phyloP scores from a whole-genome alignment of 495 filamentous ascomycete species.

The Aspergillus incahuasiensis region DNA sequence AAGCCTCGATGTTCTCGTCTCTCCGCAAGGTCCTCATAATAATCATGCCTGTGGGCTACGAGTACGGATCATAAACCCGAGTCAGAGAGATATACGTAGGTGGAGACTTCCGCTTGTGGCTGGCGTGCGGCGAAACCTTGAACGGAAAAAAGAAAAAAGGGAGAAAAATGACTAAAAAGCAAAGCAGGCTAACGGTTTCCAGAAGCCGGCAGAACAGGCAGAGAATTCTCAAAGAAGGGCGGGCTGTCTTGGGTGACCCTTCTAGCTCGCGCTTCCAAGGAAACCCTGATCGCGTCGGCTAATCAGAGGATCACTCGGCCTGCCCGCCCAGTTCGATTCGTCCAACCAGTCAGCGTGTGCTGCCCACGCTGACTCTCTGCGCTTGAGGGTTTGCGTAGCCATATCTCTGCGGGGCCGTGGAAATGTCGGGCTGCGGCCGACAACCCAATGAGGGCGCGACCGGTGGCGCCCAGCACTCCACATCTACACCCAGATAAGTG shows the following conservation, averaged over 20 bases:
- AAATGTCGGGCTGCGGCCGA: neutral
- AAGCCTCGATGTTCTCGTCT: neutral
- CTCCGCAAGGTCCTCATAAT: neutral
- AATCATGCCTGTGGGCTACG: too few relatives aligned
- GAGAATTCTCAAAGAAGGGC: slow-evolving; percentile 16
- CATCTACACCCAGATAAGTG: neutral
- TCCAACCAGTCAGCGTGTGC: slow-evolving; percentile 12
- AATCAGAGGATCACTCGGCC: slow-evolving; percentile 18
- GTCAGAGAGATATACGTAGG: neutral
- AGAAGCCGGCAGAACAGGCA: slow-evolving; percentile 18
- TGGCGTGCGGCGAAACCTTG: slow-evolving; percentile 2
- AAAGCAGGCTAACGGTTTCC: slow-evolving; percentile 8
- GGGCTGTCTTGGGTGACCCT: neutral
- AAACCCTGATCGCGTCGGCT: slow-evolving; percentile 5
- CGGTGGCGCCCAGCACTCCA: slow-evolving; percentile 2
- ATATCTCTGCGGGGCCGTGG: slow-evolving; percentile 2
- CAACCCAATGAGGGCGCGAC: neutral
- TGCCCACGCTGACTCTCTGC: neutral
- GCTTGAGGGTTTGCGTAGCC: slow-evolving; percentile 11
- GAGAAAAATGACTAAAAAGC: neutral
- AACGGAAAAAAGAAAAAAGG: neutral
- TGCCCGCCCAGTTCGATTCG: neutral
- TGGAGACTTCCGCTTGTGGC: slow-evolving; percentile 3
- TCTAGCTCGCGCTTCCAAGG: neutral
- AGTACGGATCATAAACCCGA: neutral